These are phyloP conservation scores for Citropsis articulata DNA, from an alignment of 345 rosid species.

Conservation along the genomic window DNA sequence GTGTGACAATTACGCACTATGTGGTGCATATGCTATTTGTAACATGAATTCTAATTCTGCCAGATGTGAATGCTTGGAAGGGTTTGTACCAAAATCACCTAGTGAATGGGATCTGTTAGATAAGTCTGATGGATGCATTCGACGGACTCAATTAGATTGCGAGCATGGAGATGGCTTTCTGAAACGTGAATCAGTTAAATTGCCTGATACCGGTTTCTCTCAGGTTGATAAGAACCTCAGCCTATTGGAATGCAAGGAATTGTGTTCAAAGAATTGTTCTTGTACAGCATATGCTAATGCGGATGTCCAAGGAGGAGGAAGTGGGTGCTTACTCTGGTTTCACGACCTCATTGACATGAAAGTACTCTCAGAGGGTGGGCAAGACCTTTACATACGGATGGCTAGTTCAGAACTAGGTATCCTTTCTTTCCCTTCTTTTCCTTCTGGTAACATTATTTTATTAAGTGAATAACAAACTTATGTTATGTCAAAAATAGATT, in stretches of 20 bases:
- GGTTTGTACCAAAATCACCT: slow-evolving; percentile 11
- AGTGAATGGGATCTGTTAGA: not conserved
- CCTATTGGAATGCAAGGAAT: slow-evolving; percentile 9
- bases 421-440: not conserved
- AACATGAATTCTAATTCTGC: not conserved
- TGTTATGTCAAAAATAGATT: too few species aligned
- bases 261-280: slow-evolving; percentile 19
- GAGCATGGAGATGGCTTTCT: slow-evolving; percentile 5
- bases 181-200: not conserved
- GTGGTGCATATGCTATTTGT: slow-evolving; percentile 19
- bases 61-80: slow-evolving; percentile 12
- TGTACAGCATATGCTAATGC: slow-evolving; percentile 21
- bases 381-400: slow-evolving; percentile 8
- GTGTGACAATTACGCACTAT: slow-evolving; percentile 14
- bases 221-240: slow-evolving; percentile 7
- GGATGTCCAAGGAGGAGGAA: slow-evolving; percentile 11
- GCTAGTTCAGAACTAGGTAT: slow-evolving; percentile 23
- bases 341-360: slow-evolving; percentile 14
- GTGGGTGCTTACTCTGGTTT: slow-evolving; percentile 18
- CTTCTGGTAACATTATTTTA: not conserved
- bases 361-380: not conserved
- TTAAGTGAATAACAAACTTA: not conserved
- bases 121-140: slow-evolving; percentile 7
- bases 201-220: slow-evolving; percentile 7
- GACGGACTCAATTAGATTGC: slow-evolving; percentile 2